phyloP scores from a whole-genome alignment of 75 land plant species.

The Sequoia sempervirens region DNA sequence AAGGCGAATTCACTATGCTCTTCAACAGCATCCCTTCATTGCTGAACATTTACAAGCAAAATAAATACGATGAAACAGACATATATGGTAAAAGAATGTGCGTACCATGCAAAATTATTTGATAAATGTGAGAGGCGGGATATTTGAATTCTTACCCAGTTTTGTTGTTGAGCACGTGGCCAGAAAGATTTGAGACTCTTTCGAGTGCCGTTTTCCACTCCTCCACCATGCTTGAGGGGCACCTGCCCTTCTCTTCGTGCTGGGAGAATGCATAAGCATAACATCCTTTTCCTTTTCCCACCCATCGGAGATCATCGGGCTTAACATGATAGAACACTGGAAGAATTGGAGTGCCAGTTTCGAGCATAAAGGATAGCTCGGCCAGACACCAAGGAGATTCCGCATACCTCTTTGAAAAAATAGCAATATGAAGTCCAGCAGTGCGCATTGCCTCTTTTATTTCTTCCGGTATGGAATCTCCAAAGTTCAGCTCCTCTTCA shows the following conservation, averaged over 20 bases:
- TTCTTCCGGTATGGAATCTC: neutral
- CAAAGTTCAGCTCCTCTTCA: neutral
- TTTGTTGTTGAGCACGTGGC: neutral
- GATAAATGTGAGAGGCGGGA: too few species aligned
- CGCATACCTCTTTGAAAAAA: neutral
- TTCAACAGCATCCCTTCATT: neutral
- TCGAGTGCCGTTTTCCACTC: neutral
- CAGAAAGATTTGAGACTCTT: neutral
- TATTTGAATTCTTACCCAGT: neutral
- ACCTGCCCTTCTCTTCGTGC: neutral
- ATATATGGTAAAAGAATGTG: too few species aligned
- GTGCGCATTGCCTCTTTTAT: neutral
- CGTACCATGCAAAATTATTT: neutral
- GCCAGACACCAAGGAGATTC: neutral
- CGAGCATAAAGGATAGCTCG: neutral
- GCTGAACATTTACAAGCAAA: neutral
- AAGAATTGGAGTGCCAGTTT: neutral
- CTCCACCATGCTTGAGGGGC: neutral
- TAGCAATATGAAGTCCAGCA: neutral
- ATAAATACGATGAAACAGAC: too few species aligned
- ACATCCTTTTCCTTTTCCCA: neutral
- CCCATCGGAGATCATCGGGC: neutral
- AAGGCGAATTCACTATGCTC: neutral
- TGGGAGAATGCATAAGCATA: neutral
- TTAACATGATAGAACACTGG: neutral